These are phyloP conservation scores for Discostella stelligeroides DNA, from an alignment of 108 stramenopile species.

Conservation along the genomic window DNA sequence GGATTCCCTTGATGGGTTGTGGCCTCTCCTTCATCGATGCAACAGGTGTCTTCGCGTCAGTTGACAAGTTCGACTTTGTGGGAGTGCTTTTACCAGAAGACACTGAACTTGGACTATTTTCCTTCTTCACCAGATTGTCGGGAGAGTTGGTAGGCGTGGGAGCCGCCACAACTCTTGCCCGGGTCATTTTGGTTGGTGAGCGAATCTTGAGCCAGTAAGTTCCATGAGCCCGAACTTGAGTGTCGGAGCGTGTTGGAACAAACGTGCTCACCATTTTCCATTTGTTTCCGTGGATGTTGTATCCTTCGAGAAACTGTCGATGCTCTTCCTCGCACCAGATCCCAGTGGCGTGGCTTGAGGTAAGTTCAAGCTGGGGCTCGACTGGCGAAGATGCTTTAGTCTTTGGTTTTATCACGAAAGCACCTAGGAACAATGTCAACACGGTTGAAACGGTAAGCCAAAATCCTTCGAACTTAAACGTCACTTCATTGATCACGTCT, in stretches of 20 bases:
- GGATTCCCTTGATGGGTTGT: constrained; percentile 18
- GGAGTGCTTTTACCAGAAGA: constrained; percentile 10
- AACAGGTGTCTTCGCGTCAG: not conserved
- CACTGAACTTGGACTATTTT: constrained; percentile 1
- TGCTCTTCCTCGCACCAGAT: constrained; percentile 45
- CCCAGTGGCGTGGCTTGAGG: constrained; percentile 14
- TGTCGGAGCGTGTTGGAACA: constrained; percentile 33
- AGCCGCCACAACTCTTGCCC: not conserved
- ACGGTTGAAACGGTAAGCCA: not conserved
- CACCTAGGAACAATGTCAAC: not conserved
- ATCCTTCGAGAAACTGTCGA: constrained; percentile 32
- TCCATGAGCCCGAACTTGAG: constrained; percentile 46
- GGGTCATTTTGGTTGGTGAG: constrained; percentile 36
- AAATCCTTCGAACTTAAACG: not conserved
- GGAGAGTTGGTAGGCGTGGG: not conserved
- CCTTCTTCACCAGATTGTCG: not conserved
- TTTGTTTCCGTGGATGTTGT: constrained; percentile 19
- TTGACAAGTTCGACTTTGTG: constrained; percentile 6
- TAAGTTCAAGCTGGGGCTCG: not conserved
- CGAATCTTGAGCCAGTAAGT: constrained; percentile 39
- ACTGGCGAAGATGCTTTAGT: not conserved
- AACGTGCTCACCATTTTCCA: constrained; percentile 32
- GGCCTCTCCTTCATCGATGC: not conserved
- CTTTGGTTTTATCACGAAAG: constrained; percentile 13
- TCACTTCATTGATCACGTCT: not conserved